Conservation (phyloP, 331 rosid genomes). For the Quercus phellos region DNA sequence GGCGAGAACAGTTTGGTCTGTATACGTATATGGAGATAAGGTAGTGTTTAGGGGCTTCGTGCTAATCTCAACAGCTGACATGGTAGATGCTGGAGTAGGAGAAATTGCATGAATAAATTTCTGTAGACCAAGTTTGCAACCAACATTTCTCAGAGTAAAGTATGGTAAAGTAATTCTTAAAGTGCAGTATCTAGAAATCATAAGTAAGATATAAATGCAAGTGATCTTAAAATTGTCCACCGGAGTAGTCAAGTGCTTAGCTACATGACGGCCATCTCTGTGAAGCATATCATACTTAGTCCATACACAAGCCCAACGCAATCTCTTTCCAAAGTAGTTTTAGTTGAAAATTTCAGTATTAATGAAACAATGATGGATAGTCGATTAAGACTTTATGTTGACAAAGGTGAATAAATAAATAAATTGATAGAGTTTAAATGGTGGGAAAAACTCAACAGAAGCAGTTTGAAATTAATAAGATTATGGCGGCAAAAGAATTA, state of each 20-base stretch:
- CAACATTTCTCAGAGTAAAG: background rate
- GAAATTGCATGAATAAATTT: constrained; percentile 96
- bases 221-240: background rate
- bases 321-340: background rate
- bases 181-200: background rate
- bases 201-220: background rate
- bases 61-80: constrained; percentile 79
- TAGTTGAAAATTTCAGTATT: background rate
- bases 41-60: constrained; percentile 64
- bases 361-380: background rate
- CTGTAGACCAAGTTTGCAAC: constrained; percentile 41
- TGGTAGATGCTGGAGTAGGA: constrained; percentile 82
- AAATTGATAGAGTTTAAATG: background rate
- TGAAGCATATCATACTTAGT: constrained; percentile 1
- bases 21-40: constrained; percentile 56
- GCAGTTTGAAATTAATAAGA: background rate
- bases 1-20: constrained; percentile 31
- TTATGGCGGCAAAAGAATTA: background rate
- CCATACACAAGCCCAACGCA: background rate
- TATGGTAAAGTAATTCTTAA: background rate
- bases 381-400: background rate
- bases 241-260: background rate
- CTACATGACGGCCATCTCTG: background rate
- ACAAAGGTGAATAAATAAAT: background rate
- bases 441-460: constrained; percentile 11